Evolutionary conservation across 495 filamentous ascomycete genomes (phyloP), one percentile per base, ranked within the genome.

Genomic region (Massariosphaeria phaeospora): DNA sequence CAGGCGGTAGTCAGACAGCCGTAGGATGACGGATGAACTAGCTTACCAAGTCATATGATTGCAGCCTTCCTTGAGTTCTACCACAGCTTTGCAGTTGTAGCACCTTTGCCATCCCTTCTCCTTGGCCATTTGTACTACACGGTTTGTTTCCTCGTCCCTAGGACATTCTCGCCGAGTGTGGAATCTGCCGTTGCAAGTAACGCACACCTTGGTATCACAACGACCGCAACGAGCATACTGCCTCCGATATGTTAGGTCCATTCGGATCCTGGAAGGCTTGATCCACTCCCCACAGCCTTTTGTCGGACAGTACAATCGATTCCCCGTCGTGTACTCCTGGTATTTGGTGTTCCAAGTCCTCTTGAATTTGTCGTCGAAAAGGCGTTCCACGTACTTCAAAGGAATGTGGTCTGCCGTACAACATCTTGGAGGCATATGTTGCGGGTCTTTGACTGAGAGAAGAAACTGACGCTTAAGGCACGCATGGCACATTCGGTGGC

Each of bases 21-120:
- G 17, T 23, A 55, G 35, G 29, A 33, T n/a, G n/a, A n/a, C n/a
- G n/a, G n/a, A 44, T 39, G 35, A 12, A 45, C 23, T 10, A 27
- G 36, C 82, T 67, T 75, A 84, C 81, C 83, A 93, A 39, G 82
- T 89, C 82, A 91, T 90, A 63, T 90, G 88, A 68, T 88, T 89
- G 66, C 85, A 89, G 42, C 88, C 87, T 63, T 88, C 82, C 61
- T 84, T 83, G 42, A 88, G 69, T 66, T 93, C 86, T n/a, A 91
- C 84, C 68, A 84, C 79, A 15, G 80, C 76, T 48, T 76, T 80
- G 71, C 88, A 93, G 57, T 76, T 83, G 67, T 80, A 84, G 62
- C 89, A 94, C 25, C 81, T 76, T 63, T 88, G 83, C 80, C 85
- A 89, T 20, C 85, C 85, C 55, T 85, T 79, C 45, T 84, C 72